Evolutionary conservation across 352 stramenopile genomes (phyloP).

Genomic region (Pythium sukuiense): DNA sequence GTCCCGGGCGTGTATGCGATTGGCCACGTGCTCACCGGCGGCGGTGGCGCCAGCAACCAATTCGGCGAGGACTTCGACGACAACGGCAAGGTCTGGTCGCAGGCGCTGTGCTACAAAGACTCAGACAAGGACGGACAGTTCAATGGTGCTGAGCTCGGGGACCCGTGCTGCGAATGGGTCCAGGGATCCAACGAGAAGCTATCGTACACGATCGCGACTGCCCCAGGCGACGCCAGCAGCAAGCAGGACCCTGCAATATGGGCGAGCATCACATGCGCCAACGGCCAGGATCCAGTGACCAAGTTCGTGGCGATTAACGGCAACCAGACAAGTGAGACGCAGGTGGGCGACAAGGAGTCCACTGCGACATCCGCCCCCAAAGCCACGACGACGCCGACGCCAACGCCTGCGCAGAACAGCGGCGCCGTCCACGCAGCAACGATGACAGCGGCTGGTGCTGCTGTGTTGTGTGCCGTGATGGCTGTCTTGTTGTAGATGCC

Average conservation of each 20-base stretch:
- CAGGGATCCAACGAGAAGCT: conserved; percentile 29
- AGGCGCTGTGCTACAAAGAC: conserved; percentile 35
- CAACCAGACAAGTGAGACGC: background rate
- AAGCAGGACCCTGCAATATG: conserved; percentile 31
- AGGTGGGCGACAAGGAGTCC: conserved; percentile 11
- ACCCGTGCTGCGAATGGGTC: conserved; percentile 44
- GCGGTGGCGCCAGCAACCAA: conserved; percentile 31
- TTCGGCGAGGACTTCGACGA: conserved; percentile 42
- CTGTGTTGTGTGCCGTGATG: conserved; percentile 6
- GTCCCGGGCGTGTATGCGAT: conserved; percentile 27
- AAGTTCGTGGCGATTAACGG: conserved; percentile 19
- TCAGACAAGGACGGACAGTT: conserved; percentile 31
- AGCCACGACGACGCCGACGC: background rate
- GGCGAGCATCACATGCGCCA: conserved; percentile 24
- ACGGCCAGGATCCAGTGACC: conserved; percentile 28
- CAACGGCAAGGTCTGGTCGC: conserved; percentile 27
- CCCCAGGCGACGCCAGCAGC: conserved; percentile 27
- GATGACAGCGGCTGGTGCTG: conserved; percentile 9
- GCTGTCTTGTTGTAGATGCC: conserved; percentile 2
- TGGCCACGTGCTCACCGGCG: conserved; percentile 35
- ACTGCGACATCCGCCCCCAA: background rate
- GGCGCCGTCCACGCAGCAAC: conserved; percentile 1
- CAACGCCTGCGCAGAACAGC: conserved; percentile 9
- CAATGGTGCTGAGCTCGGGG: conserved; percentile 61
- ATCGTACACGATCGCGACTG: conserved; percentile 29